Base-by-base conservation (phyloP, 179 eudicot genomes). In the Silene vulgaris region DNA sequence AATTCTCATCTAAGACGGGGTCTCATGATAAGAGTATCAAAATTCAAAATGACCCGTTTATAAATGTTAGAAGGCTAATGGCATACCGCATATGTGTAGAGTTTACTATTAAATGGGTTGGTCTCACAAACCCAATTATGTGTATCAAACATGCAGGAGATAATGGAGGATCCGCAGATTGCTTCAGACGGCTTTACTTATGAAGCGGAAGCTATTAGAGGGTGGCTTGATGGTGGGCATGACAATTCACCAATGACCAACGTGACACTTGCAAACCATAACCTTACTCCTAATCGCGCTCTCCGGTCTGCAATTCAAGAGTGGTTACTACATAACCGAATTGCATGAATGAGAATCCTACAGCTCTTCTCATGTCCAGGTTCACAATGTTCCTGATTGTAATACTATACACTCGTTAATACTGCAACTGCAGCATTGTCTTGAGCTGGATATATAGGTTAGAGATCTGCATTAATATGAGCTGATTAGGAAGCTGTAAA, bases 181-280 rank as follows among this genome's bases (percentile, higher is more conserved):
- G 84, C 84, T 45, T 72, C 80, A 37, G 87, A 85, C 64, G 85
- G 88, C 20, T 82, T 71, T 60, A 82, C 85, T 19, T 85, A 82
- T 54, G 88, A 82, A 78, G 77, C 71, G 62, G 82, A 80, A 48
- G 88, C 82, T 45, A 21, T 85, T 7, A 72, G 60, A 76, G 80
- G 82, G 20, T 80, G 85, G 87, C 65, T 85, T 12, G 79, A 80
- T 37, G 50, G 78, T 28, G 84, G 79, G 16, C 84, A 78, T 43
- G 72, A 78, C 40, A 82, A 76, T 70, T 85, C 87, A 32, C 85
- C 85, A 0, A 82, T 85, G 85, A 85, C 85, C 3, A 82, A 82
- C 65, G 65, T 78, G 21, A 50, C 32, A 69, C 79, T 85, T 4
- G n/a, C 17, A 21, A 69, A 74, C 79, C 68, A 9, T 14, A 59